Evolutionary conservation across 192 early-diverging fungal genomes (phyloP), one percentile per base, ranked within the genome.

Genomic region (Umbelopsis ramanniana): DNA sequence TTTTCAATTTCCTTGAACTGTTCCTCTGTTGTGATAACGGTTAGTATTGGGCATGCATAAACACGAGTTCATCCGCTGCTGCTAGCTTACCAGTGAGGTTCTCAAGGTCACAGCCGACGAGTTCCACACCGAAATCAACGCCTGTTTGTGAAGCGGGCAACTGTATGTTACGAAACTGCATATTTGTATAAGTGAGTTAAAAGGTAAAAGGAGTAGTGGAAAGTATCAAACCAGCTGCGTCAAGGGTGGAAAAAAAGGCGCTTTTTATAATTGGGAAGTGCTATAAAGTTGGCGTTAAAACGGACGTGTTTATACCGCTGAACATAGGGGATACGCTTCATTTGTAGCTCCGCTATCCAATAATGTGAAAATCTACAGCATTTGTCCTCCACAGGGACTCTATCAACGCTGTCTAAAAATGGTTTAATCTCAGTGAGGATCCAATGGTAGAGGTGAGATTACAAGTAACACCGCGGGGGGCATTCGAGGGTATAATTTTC

Each of bases 1-100:
- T 79, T 52, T 26, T 74, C 73, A 14, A 79, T 53, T 23, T 79
- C 45, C 22, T 71, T 55, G 54, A 79, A 79, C 33, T 79, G 73
- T 10, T 74, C 63, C 35, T 74, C 77, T 79, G 46, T 47, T 48
- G 10, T 67, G 7, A 40, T 2, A 3, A 40, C 35, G 15, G 35
- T 43, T 24, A 45, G 9, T 40, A 55, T 12, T 12, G 7, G 21
- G 22, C 2, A 15, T 55, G 17, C 40, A 43, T 43, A 43, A 43
- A 43, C 17, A 15, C 17, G 11, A 15, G 6, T 35, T 19, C 10
- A 3, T 14, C 4, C 3, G 47, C 24, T 53, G 12, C 52, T 21
- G 23, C 40, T 43, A 17, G 12, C 29, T 74, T 74, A 79, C 77
- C 70, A 52, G 72, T 74, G 10, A 79, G 22, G 19, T 71, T 79